Conservation (phyloP, 257 asterid genomes). For the Primulina eburnea region DNA sequence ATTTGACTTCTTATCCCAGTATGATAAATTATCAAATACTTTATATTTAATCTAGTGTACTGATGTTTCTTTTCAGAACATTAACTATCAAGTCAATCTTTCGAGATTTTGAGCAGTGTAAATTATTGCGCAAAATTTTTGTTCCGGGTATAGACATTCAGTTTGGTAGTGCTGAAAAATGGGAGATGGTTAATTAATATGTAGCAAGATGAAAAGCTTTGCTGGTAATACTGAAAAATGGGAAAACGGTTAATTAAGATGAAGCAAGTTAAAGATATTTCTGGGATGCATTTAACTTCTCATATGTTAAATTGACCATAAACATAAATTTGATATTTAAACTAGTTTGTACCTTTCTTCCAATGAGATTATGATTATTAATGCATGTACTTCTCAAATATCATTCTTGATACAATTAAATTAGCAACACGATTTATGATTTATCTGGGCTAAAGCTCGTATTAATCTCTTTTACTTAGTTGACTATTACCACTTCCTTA, state of each 20-base stretch:
- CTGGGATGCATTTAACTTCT: background rate
- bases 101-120: background rate
- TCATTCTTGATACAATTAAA: background rate
- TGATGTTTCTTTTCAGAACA: background rate
- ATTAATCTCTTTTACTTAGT: too few species aligned
- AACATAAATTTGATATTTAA: background rate
- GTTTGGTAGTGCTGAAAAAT: background rate
- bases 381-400: background rate
- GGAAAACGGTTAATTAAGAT: background rate
- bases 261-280: background rate
- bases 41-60: background rate
- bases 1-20: background rate
- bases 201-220: background rate
- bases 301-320: background rate
- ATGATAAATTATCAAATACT: background rate
- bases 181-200: background rate
- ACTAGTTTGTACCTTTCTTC: background rate
- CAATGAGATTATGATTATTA: background rate
- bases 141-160: background rate
- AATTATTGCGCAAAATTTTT: background rate
- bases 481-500: too few species aligned
- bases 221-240: background rate
- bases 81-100: background rate
- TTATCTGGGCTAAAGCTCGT: background rate
- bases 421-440: background rate